Percentiles rank a stretch among this genome's conserved stretches.
Conservation (phyloP, 75 land plant genomes). For the Selaginella moellendorffii region DNA sequence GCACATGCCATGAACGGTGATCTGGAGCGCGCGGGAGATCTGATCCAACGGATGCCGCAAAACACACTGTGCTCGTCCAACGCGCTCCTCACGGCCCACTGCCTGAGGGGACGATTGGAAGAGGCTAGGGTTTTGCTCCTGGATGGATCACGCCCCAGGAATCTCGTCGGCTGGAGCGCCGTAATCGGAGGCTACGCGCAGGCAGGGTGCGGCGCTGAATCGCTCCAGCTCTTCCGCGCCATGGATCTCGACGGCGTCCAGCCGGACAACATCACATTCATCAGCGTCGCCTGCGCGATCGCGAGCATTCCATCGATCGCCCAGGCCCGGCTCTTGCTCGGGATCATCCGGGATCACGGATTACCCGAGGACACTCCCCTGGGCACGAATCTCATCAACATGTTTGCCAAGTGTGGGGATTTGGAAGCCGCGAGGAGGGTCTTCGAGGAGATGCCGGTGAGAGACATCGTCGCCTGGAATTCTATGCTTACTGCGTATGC, state of each 20-base stretch:
- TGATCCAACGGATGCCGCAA: too few species aligned
- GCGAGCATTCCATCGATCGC: constrained; percentile 52
- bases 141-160: too few species aligned
- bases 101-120: too few species aligned
- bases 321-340: constrained; percentile 81
- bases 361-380: too few species aligned
- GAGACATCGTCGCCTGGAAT: constrained; percentile 80
- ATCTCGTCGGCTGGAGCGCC: too few species aligned
- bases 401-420: constrained; percentile 71
- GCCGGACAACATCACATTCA: constrained; percentile 82
- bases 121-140: too few species aligned
- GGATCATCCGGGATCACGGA: too few species aligned
- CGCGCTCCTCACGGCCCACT: too few species aligned
- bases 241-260: constrained; percentile 76
- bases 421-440: constrained; percentile 73
- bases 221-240: constrained; percentile 61
- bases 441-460: constrained; percentile 74
- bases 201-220: constrained; percentile 78
- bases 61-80: too few species aligned
- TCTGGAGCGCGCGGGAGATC: too few species aligned
- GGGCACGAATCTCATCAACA: too few species aligned
- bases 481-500: constrained; percentile 88
- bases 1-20: too few species aligned
- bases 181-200: constrained; percentile 93
- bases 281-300: constrained; percentile 83